Base-by-base conservation (phyloP, 495 filamentous ascomycete genomes). In the Rhypophila decipiens region DNA sequence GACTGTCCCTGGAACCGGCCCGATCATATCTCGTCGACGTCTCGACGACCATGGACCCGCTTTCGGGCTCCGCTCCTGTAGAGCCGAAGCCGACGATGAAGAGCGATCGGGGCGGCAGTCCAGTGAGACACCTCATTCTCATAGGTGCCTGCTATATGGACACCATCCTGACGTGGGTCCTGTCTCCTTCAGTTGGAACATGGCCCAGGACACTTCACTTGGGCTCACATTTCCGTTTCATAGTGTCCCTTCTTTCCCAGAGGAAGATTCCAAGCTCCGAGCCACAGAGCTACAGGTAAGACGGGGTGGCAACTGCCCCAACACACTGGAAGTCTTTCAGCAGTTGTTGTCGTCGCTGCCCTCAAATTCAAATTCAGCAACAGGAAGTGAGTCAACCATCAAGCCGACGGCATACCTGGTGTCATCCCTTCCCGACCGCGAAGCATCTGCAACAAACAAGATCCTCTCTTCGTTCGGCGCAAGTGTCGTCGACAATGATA, bases 261-360 rank as follows among this genome's bases (percentile, higher is more conserved):
- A 52, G 13, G 84, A 87, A 63, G 85, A 88, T 71, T 73, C 80
- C 38, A 88, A 87, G 66, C 71, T 85, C 23, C 82, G 85, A 44
- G 84, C 84, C 18, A 73, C 78, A 4, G 68, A 49, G 15, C 52
- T 84, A 39, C 63, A 69, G 37, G 73, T 72, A n/a, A 77, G 84
- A 20, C 76, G 84, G 2, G 85, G 85, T 27, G 84, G 84, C 12
- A 88, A 88, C 61, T 83, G 79, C 48, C 78, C 82, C 24, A 87
- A 88, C 51, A 79, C 78, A 3, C 73, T 86, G 37, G 77, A 86
- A 52, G 83, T 88, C 3, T 67, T 88, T 19, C 71, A 78, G 42
- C 82, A 87, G 58, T 65, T 87, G 9, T 58, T 77, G 18, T 47
- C 53, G 8, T 23, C 33, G 23, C 3, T 15, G 7, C 18, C 40